Conservation (phyloP, 257 asterid species). For the Datura wrightii region DNA sequence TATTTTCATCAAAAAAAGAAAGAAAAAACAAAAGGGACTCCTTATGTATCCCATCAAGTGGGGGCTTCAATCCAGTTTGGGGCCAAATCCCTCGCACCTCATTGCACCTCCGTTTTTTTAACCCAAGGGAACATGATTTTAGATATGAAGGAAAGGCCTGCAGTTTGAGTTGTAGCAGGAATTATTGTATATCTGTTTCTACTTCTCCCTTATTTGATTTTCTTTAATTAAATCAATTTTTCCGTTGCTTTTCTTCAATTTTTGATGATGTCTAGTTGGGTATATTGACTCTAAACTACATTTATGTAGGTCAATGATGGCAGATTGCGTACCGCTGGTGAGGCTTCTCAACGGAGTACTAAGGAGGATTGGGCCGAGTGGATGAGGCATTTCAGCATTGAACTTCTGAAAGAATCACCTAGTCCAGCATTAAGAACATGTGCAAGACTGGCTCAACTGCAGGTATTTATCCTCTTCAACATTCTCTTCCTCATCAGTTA, state of each 20-base stretch:
- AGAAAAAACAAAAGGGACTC: not conserved
- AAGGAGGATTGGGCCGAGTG: slow-evolving; percentile 99
- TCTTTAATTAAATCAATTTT: not conserved
- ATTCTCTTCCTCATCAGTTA: slow-evolving; percentile 18
- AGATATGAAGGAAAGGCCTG: not conserved
- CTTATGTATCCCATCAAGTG: not conserved
- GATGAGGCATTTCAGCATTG: slow-evolving; percentile 99
- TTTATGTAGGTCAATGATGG: slow-evolving; percentile 78
- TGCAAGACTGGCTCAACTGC: slow-evolving; percentile 95
- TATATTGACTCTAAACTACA: not conserved
- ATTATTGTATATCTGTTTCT: not conserved
- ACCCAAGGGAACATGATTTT: not conserved
- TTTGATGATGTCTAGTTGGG: not conserved
- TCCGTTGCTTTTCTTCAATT: not conserved
- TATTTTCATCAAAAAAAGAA: not conserved
- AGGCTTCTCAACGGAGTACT: slow-evolving; percentile 99
- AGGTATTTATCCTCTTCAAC: slow-evolving; percentile 52
- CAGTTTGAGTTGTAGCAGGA: slow-evolving; percentile 4
- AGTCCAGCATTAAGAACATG: slow-evolving; percentile 96
- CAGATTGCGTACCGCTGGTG: slow-evolving; percentile 91
- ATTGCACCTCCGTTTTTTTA: slow-evolving; percentile 1
- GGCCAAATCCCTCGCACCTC: not conserved
- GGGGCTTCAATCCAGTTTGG: slow-evolving; percentile 19
- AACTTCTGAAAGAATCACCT: slow-evolving; percentile 95
- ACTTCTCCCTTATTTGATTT: not conserved